A percentile compares a stretch with the other conserved stretches of the same genome.
phyloP scores from a whole-genome alignment of 192 early-diverging fungal species.

The Neocallimastix lanati region DNA sequence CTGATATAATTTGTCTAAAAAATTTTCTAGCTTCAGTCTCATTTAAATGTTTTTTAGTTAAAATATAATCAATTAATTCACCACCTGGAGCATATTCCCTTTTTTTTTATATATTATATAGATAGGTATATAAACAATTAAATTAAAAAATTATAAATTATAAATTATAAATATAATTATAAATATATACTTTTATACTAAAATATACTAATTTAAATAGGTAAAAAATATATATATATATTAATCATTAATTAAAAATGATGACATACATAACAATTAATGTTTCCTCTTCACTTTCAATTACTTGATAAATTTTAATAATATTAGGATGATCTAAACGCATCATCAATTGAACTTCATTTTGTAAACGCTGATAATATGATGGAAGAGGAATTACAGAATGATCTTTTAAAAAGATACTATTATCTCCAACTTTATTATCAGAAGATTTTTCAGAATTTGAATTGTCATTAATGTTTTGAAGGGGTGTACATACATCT shows the following conservation, averaged over 20 bases:
- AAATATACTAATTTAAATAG: too few species aligned
- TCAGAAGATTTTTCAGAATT: background rate
- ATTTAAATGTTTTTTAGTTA: constrained; percentile 17
- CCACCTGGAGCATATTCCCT: constrained; percentile 47
- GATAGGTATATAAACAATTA: too few species aligned
- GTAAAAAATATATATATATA: too few species aligned
- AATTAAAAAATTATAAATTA: too few species aligned
- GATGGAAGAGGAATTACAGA: background rate
- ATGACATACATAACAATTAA: constrained; percentile 39
- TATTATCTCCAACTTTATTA: background rate
- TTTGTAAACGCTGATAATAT: constrained; percentile 12
- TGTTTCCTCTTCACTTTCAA: constrained; percentile 38
- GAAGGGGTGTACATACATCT: background rate
- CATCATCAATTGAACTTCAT: constrained; percentile 40
- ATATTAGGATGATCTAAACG: constrained; percentile 41
- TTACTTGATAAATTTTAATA: constrained; percentile 35
- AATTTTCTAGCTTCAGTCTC: constrained; percentile 33
- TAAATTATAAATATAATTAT: too few species aligned
- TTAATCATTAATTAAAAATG: background rate
- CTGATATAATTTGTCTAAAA: constrained; percentile 38
- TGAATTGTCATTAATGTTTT: background rate
- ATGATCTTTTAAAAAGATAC: background rate
- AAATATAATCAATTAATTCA: constrained; percentile 36
- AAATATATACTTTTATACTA: too few species aligned
- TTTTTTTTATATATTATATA: background rate